These are phyloP conservation scores for Aphanomyces invadans DNA, from an alignment of 352 stramenopile species.

Conservation along the genomic window DNA sequence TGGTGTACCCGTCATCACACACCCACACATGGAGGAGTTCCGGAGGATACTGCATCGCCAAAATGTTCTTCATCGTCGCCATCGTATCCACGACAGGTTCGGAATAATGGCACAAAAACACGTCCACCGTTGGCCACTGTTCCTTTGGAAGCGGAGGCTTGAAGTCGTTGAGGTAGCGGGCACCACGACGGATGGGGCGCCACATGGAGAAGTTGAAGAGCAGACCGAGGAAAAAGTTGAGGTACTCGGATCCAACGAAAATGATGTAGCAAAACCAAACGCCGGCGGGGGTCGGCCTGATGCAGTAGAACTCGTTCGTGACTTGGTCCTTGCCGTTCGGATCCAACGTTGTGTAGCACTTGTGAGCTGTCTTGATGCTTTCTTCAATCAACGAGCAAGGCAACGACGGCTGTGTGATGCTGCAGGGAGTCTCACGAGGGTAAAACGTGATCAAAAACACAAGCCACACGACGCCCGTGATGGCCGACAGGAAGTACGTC, in stretches of 20 bases:
- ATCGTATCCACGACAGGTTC: slow-evolving; percentile 27
- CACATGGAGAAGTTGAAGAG: slow-evolving; percentile 26
- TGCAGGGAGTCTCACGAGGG: slow-evolving; percentile 15
- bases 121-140: slow-evolving; percentile 28
- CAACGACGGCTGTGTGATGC: not conserved
- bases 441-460: slow-evolving; percentile 24
- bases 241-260: slow-evolving; percentile 17
- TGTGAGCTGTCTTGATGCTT: slow-evolving; percentile 13
- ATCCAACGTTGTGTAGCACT: not conserved
- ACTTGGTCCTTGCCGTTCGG: not conserved
- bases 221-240: slow-evolving; percentile 24
- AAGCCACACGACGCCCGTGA: slow-evolving; percentile 20
- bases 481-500: slow-evolving; percentile 22
- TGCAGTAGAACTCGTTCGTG: slow-evolving; percentile 20
- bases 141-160: slow-evolving; percentile 23
- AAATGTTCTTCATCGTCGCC: slow-evolving; percentile 25
- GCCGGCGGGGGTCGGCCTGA: slow-evolving; percentile 2
- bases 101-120: slow-evolving; percentile 30
- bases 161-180: slow-evolving; percentile 23
- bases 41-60: slow-evolving; percentile 29
- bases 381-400: slow-evolving; percentile 15
- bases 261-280: slow-evolving; percentile 21
- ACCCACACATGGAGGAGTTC: slow-evolving; percentile 27
- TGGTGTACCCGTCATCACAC: slow-evolving; percentile 28
- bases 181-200: slow-evolving; percentile 22